These are phyloP conservation scores for Botryobasidium botryosum DNA, from an alignment of 768 basidiomycete genomes.

Conservation along the genomic window DNA sequence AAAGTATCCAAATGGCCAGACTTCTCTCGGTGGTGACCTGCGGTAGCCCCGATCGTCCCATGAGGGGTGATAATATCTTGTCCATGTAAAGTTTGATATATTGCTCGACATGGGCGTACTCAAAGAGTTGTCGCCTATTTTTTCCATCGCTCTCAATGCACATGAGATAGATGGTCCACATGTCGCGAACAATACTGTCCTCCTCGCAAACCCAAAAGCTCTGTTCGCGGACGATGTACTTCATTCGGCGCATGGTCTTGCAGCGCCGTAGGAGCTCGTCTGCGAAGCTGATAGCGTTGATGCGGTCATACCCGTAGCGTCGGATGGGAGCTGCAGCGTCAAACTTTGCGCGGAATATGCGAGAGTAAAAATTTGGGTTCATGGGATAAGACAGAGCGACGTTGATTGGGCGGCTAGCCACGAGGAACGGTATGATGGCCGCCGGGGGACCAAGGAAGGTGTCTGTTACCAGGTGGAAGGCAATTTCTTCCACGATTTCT, in stretches of 20 bases:
- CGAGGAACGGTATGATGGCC: neutral
- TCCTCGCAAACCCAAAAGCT: too few relatives aligned
- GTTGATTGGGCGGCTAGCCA: conserved; percentile 7
- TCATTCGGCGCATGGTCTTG: neutral
- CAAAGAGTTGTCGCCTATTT: conserved; percentile 1
- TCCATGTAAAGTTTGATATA: neutral
- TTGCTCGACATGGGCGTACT: neutral
- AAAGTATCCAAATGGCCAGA: neutral
- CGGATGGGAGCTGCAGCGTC: conserved; percentile 5
- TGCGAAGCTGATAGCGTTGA: too few relatives aligned
- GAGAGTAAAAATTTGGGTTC: conserved; percentile 6
- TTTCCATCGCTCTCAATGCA: conserved; percentile 10
- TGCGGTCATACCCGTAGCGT: too few relatives aligned
- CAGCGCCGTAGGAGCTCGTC: too few relatives aligned
- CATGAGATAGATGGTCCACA: conserved; percentile 11
- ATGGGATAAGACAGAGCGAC: conserved; percentile 5
- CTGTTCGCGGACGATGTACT: neutral
- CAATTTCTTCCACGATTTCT: conserved; percentile 10
- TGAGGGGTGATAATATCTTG: neutral
- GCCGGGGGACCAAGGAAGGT: conserved; percentile 3
- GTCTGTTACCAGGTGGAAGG: neutral
- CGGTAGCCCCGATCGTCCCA: too few relatives aligned
- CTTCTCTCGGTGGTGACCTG: neutral
- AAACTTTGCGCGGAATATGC: conserved; percentile 9
- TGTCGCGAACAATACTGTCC: neutral